A percentile compares a stretch with the other conserved stretches of the same genome.
Evolutionary conservation across 2,329 filamentous ascomycete species (phyloP).

Genomic region (Arthrobotrys megalospora): DNA sequence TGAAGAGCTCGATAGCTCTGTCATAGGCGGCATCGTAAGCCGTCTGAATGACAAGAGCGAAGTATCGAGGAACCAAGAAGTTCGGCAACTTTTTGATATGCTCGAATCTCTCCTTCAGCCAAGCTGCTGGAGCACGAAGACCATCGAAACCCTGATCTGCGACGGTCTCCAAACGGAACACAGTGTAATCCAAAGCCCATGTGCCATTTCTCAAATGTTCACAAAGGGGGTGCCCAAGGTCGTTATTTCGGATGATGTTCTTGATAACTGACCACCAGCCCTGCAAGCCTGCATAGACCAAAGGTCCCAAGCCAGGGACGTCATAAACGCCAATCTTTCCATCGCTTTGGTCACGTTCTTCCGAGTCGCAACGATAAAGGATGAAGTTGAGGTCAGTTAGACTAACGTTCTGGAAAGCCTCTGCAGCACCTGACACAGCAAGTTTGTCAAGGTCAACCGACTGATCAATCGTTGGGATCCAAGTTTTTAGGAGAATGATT

Average conservation of each 20-base stretch:
- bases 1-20: constrained; percentile 83
- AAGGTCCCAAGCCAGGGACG: constrained; percentile 84
- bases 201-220: constrained; percentile 91
- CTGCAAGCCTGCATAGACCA: constrained; percentile 96
- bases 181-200: constrained; percentile 92
- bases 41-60: constrained; percentile 88
- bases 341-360: constrained; percentile 84
- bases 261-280: constrained; percentile 97
- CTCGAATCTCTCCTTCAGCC: constrained; percentile 88
- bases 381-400: constrained; percentile 91
- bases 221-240: constrained; percentile 92
- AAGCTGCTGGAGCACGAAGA: constrained; percentile 78
- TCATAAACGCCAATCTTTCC: constrained; percentile 89
- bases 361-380: constrained; percentile 90
- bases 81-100: constrained; percentile 87
- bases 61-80: constrained; percentile 93
- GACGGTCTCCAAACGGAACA: constrained; percentile 81
- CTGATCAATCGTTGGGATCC: constrained; percentile 78
- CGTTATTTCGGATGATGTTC: constrained; percentile 86
- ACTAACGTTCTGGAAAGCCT: constrained; percentile 81
- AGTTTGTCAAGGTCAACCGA: constrained; percentile 81
- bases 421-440: constrained; percentile 83
- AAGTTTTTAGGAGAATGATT: constrained; percentile 95
- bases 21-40: constrained; percentile 88
- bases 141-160: constrained; percentile 75